phyloP scores from a whole-genome alignment of 1,284 basidiomycete species.

The Heterobasidion irregulare region DNA sequence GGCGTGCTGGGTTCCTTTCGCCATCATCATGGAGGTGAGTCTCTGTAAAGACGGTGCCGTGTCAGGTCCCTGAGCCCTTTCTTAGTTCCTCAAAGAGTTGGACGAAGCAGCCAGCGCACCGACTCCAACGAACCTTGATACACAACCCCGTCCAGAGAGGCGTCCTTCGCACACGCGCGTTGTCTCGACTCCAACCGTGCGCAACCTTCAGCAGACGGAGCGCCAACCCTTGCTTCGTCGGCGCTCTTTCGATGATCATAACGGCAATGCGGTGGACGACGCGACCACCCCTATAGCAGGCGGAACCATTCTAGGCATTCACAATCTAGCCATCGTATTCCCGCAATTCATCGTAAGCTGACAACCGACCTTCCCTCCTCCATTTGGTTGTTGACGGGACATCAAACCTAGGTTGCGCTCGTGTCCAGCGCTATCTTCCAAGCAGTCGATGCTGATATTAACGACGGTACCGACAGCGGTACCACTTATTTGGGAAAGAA shows the following conservation, averaged over 20 bases:
- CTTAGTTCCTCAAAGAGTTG: constrained; percentile 76
- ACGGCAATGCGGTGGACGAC: constrained; percentile 35
- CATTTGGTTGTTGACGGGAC: neutral
- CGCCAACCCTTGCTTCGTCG: constrained; percentile 56
- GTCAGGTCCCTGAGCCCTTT: neutral
- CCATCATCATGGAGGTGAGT: constrained; percentile 87
- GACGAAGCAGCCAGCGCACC: constrained; percentile 17
- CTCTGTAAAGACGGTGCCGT: neutral
- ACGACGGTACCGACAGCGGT: constrained; percentile 33
- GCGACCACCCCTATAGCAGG: constrained; percentile 58
- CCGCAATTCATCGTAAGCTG: constrained; percentile 82
- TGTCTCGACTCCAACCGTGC: constrained; percentile 32
- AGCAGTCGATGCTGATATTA: constrained; percentile 52
- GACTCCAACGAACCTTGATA: neutral
- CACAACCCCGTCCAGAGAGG: constrained; percentile 12
- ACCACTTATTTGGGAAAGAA: constrained; percentile 68
- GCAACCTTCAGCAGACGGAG: constrained; percentile 30
- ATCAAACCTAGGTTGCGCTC: constrained; percentile 64
- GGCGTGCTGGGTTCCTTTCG: constrained; percentile 87
- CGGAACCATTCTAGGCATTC: constrained; percentile 93
- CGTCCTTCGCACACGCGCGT: constrained; percentile 36
- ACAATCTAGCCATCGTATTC: constrained; percentile 90
- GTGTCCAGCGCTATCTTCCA: constrained; percentile 85
- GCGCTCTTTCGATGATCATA: constrained; percentile 53
- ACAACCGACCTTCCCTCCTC: neutral